Evolutionary conservation across 116 monocot species (phyloP).

Genomic region (Dioscorea cayenensis): DNA sequence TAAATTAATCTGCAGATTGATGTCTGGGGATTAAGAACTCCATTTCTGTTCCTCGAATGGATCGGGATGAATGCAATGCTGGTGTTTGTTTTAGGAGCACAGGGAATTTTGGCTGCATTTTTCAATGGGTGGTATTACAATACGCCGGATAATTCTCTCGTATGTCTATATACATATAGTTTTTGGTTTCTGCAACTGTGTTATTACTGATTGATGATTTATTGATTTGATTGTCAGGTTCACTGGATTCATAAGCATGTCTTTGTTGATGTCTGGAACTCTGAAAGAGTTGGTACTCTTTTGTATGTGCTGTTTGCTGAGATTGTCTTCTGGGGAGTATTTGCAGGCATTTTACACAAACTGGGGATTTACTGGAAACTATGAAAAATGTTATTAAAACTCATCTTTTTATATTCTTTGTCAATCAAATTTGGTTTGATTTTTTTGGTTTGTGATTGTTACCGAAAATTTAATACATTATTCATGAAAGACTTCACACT

Average conservation of each 20-base stretch:
- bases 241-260: constrained; percentile 49
- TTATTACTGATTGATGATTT: not conserved
- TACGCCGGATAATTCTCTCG: constrained; percentile 35
- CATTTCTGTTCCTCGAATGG: constrained; percentile 54
- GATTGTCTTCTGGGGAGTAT: constrained; percentile 46
- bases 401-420: too few species aligned
- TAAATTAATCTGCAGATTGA: constrained; percentile 29
- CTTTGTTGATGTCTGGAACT: constrained; percentile 48
- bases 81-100: constrained; percentile 47
- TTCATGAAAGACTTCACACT: too few species aligned
- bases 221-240: not conserved
- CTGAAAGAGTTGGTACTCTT: constrained; percentile 44
- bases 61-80: constrained; percentile 68
- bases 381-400: constrained; percentile 1
- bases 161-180: constrained; percentile 2
- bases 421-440: too few species aligned
- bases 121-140: constrained; percentile 62
- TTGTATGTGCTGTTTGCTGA: constrained; percentile 52
- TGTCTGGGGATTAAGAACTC: constrained; percentile 34
- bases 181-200: too few species aligned
- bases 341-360: constrained; percentile 46
- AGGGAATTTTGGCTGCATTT: constrained; percentile 49
- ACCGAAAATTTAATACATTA: too few species aligned
- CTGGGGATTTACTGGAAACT: constrained; percentile 56
- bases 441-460: too few species aligned